These are phyloP conservation scores for Pyricularia pennisetigena DNA, from an alignment of 2,329 filamentous ascomycete genomes.

Conservation along the genomic window DNA sequence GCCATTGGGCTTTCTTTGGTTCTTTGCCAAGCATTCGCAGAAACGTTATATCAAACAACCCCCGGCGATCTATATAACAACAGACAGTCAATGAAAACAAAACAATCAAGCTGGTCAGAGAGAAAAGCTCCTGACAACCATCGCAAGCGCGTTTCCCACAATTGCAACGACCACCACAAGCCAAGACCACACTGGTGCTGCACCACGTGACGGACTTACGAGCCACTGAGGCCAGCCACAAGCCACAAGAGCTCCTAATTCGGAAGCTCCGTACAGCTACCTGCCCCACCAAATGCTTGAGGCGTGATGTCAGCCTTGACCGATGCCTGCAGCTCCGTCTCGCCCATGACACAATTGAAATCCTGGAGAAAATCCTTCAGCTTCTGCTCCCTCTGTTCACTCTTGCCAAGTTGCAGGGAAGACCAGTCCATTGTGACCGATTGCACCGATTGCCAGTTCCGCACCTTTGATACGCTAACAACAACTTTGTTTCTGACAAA, in stretches of 20 bases:
- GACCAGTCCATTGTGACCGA: background rate
- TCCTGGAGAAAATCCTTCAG: background rate
- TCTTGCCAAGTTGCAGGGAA: background rate
- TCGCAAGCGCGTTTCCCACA: background rate
- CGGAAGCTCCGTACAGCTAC: background rate
- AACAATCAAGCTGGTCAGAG: background rate
- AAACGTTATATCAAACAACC: background rate
- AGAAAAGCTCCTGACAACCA: background rate
- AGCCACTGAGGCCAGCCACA: background rate
- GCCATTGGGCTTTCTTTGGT: background rate
- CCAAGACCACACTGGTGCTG: background rate
- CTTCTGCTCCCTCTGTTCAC: background rate
- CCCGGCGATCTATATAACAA: background rate
- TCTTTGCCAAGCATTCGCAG: background rate
- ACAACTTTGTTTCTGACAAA: background rate
- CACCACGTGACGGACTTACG: background rate
- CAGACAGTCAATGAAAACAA: background rate
- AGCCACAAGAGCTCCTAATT: background rate
- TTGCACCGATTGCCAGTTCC: background rate
- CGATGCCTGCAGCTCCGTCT: background rate
- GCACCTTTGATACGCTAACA: background rate
- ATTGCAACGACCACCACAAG: background rate
- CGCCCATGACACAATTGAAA: background rate
- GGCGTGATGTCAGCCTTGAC: background rate
- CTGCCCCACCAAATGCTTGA: background rate